Evolutionary conservation across 1,139 yeast genomes (phyloP), one percentile per base, ranked within the genome.

Genomic region (Saccharomyces hybrid): DNA sequence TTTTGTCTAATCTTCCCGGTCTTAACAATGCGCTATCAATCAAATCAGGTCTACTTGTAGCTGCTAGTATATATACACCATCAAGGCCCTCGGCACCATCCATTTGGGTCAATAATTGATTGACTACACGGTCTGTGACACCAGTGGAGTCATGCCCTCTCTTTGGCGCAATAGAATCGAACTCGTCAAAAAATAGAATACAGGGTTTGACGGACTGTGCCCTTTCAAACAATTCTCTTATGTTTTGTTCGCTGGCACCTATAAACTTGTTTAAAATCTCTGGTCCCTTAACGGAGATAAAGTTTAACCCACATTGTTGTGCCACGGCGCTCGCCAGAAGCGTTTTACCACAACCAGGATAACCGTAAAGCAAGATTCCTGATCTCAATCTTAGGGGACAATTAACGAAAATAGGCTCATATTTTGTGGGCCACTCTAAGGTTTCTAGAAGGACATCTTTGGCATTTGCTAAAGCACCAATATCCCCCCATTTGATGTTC

Each of bases 61-160:
- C 99, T 0, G 98, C 99, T 32, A 93, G 75, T 0, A 95, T 97
- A 66, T 93, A 93, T 2, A 95, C 99, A 0, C 98, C 98, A 65
- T 91, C 97, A 41, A 91, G 75, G 0, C 98, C 98, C 70, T 93
- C 99, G 1, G 98, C 98, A 73, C 99, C 99, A 72, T 93, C 99
- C 97, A 93, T 90, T 69, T 95, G 98, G 0, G 99, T 93, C 65
- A 93, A 80, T 84, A 93, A 82, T 69, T 93, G 99, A 71, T 95
- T 95, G 46, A 93, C 99, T 46, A 93, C 97, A 65, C 99, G 80
- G 69, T 93, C 99, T 1, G 99, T 93, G 4, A 93, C 99, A 57
- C 98, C 99, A 0, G 99, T 91, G 2, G 96, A 88, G 67, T 93
- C 99, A 67, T 91, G 98, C 1, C 99, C 99, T 76, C 99, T 84